These are phyloP conservation scores for Gossypium davidsonii DNA, from an alignment of 441 rosid species.

Conservation along the genomic window DNA sequence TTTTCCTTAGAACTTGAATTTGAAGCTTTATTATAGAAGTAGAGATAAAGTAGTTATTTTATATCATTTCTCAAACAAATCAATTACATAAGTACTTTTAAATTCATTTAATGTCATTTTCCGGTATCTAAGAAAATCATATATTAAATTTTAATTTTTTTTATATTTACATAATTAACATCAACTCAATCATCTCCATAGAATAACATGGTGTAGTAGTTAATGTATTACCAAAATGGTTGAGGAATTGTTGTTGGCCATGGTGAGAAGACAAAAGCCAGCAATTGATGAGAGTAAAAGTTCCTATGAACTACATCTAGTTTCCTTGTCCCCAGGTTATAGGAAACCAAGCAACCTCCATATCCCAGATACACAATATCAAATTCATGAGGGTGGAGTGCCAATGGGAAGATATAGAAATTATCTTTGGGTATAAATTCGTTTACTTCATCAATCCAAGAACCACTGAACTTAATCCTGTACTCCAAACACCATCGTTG, in stretches of 20 bases:
- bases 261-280: neutral
- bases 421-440: neutral
- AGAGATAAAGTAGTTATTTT: too few species aligned
- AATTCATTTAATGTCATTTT: too few species aligned
- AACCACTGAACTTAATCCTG: constrained; percentile 7
- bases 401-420: constrained; percentile 13
- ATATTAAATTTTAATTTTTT: too few species aligned
- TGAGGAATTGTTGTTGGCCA: neutral
- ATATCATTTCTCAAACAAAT: too few species aligned
- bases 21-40: too few species aligned
- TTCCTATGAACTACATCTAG: neutral
- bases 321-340: constrained; percentile 6
- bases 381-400: constrained; percentile 11
- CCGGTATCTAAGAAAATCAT: too few species aligned
- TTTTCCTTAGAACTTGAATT: too few species aligned
- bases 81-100: too few species aligned
- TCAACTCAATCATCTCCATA: neutral
- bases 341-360: constrained; percentile 8
- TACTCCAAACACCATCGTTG: constrained; percentile 12
- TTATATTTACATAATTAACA: too few species aligned
- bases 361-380: constrained; percentile 5
- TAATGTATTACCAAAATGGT: neutral
- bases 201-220: neutral
- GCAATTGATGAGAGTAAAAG: constrained; percentile 9
- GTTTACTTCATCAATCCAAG: neutral